These are phyloP conservation scores for Zymoseptoria passerinii DNA, from an alignment of 2,329 filamentous ascomycete species.

Conservation along the genomic window DNA sequence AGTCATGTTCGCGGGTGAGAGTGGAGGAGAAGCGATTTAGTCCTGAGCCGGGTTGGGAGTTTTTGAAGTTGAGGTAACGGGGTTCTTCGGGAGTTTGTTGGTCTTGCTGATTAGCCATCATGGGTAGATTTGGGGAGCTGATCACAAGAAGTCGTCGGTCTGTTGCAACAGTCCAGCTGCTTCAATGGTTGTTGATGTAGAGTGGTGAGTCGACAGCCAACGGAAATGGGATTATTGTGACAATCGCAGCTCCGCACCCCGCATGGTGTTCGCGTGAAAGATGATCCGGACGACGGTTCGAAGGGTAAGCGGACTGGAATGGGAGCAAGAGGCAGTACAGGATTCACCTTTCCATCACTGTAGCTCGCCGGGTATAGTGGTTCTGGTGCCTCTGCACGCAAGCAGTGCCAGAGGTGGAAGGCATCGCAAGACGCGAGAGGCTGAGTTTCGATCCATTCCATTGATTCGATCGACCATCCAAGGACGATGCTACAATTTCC, in stretches of 20 bases:
- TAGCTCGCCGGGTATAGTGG: no score
- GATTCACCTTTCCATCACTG: no score
- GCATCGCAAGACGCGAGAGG: no score
- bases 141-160: slow-evolving; percentile 62
- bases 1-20: slow-evolving; percentile 79
- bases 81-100: slow-evolving; percentile 33
- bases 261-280: not conserved
- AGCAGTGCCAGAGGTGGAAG: no score
- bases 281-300: not conserved
- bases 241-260: not conserved
- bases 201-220: slow-evolving; percentile 4
- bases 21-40: slow-evolving; percentile 82
- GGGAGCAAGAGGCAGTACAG: no score
- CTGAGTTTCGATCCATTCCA: no score
- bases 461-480: no score
- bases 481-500: no score
- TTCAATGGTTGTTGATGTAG: slow-evolving; percentile 8
- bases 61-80: slow-evolving; percentile 51
- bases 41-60: slow-evolving; percentile 46
- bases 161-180: not conserved
- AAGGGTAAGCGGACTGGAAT: not conserved
- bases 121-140: slow-evolving; percentile 62
- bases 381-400: no score
- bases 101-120: slow-evolving; percentile 31
- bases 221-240: slow-evolving; percentile 11